A percentile compares a stretch with the other conserved stretches of the same genome.
Conservation (phyloP, 108 stramenopile genomes). For the Stephanodiscus minutulus region DNA sequence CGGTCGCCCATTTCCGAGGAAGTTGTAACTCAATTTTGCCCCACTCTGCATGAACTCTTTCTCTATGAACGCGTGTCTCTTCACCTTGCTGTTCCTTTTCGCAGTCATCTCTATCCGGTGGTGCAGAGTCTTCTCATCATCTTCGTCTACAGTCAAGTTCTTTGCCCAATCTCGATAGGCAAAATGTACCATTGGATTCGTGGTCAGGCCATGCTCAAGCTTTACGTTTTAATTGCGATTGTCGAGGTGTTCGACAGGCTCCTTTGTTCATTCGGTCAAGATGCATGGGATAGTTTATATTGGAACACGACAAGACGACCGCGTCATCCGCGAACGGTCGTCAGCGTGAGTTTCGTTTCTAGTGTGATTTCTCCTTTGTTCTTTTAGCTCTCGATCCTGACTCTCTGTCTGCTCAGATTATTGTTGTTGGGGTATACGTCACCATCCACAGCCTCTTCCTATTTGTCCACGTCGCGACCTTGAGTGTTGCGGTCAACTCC, state of each 20-base stretch:
- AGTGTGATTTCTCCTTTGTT: neutral
- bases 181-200: constrained; percentile 98
- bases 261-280: constrained; percentile 94
- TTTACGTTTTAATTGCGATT: constrained; percentile 96
- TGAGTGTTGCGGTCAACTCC: constrained; percentile 93
- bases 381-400: no score
- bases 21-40: neutral
- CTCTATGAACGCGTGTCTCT: neutral
- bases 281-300: constrained; percentile 94
- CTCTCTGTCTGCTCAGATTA: constrained; percentile 17
- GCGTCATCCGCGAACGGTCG: constrained; percentile 66
- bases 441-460: constrained; percentile 73
- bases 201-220: constrained; percentile 96
- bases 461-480: constrained; percentile 82
- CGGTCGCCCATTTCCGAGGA: neutral
- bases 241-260: constrained; percentile 97
- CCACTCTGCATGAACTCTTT: neutral
- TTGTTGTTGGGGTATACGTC: constrained; percentile 80
- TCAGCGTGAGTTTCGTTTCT: constrained; percentile 34
- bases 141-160: constrained; percentile 63
- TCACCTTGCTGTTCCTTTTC: constrained; percentile 23
- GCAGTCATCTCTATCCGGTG: constrained; percentile 85
- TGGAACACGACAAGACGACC: constrained; percentile 87
- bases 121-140: constrained; percentile 78
- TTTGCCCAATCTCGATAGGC: constrained; percentile 86